Evolutionary conservation across 2,329 filamentous ascomycete genomes (phyloP), one percentile per base, ranked within the genome.

Genomic region (Fusarium armeniacum): DNA sequence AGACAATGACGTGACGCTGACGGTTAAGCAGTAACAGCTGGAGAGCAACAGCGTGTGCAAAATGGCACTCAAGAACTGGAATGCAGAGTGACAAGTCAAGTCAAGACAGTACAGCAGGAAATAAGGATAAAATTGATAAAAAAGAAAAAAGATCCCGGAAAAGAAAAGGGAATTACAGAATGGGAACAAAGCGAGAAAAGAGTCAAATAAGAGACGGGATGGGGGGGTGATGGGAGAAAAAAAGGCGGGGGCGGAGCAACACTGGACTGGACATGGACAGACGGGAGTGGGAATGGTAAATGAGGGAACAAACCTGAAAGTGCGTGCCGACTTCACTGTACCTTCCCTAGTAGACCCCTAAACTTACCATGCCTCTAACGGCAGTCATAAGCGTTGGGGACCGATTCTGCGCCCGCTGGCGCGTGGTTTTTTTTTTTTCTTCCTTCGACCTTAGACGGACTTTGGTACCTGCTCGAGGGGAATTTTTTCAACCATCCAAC

Each of bases 241-340:
- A 74, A 73, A 74, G 70, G 72, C 72, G 71, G 71, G 72, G 72
- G 71, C 72, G 72, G 72, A 74, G 71, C 71, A 65, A 46, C 44
- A 54, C 44, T 45, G 67, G 44, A 59, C 53, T 69, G 52, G 57
- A 51, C 46, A 52, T 69, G 52, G 57, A 51, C 46, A 52, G 62
- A 51, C 40, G 58, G 45, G 38, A 66, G 53, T 33, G 49, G 36
- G 13, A 57, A 47, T 47, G 45, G 36, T 20, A 32, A 41, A 36
- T 50, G 35, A 51, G 18, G 32, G 47, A 51, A 51, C 47, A 38
- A 26, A 38, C 47, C 47, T 51, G 47, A 20, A 52, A 52, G 60
- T 69, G 50, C 24, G 38, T 40, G 44, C 35, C 43, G 44, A 40
- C 24, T 30, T 50, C 52, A 52, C 49, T 45, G 58, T 55, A 59